phyloP scores from a whole-genome alignment of 495 filamentous ascomycete genomes.

The Daldinia concentrica region DNA sequence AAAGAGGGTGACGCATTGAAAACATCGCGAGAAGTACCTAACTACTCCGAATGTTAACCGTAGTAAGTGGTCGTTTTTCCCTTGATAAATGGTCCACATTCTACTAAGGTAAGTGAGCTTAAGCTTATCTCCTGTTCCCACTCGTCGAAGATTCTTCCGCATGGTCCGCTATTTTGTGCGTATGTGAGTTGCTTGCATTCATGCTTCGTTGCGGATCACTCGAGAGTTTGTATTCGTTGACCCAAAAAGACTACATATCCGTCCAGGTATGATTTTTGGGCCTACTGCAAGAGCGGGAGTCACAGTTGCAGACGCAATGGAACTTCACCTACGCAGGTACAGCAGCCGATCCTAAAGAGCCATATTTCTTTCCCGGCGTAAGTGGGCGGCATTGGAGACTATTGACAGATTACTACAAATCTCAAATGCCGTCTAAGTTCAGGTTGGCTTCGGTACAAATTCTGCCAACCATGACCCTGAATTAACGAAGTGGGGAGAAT shows the following conservation, averaged over 20 bases:
- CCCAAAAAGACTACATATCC: slow-evolving; percentile 23
- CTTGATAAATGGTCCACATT: background rate
- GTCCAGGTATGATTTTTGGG: background rate
- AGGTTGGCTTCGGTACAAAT: background rate
- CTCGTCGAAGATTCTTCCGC: background rate
- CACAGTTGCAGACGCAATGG: slow-evolving; percentile 36
- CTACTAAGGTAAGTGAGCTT: background rate
- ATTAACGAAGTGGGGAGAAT: background rate
- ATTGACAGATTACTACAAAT: background rate
- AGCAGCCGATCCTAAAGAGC: slow-evolving; percentile 9
- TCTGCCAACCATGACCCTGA: background rate
- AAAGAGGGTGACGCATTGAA: slow-evolving; percentile 13
- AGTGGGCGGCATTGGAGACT: background rate
- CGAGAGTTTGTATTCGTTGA: slow-evolving; percentile 19
- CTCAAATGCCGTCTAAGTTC: background rate
- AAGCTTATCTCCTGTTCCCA: background rate
- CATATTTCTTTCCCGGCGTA: background rate
- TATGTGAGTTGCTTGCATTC: slow-evolving; percentile 35
- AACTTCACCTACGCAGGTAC: slow-evolving; percentile 40
- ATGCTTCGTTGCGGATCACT: slow-evolving; percentile 20
- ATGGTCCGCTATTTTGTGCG: slow-evolving; percentile 34
- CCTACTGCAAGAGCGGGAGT: slow-evolving; percentile 38
- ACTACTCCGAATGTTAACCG: background rate
- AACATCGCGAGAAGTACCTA: slow-evolving; percentile 5
- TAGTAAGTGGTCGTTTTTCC: background rate